These are phyloP conservation scores for Tilletia walkeri DNA, from an alignment of 1,284 basidiomycete genomes.

Conservation along the genomic window DNA sequence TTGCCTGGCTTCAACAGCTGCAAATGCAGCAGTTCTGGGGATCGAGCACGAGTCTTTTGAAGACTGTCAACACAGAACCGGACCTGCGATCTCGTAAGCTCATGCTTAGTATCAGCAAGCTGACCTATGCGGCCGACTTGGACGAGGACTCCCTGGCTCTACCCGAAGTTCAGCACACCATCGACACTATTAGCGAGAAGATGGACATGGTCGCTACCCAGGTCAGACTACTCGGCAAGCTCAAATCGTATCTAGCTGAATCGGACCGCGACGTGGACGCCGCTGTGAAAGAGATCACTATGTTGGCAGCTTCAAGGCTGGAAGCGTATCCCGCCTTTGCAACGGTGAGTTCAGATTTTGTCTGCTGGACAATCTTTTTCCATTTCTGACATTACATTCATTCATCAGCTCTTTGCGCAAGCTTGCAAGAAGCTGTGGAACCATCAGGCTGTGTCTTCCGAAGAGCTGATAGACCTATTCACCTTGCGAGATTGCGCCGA, in stretches of 20 bases:
- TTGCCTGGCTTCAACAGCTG: conserved; percentile 86
- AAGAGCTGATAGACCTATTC: conserved; percentile 61
- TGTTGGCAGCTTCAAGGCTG: conserved; percentile 20
- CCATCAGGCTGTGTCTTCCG: conserved; percentile 56
- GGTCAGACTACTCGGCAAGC: conserved; percentile 51
- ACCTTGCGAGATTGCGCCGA: conserved; percentile 60
- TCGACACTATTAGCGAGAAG: conserved; percentile 58
- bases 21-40: conserved; percentile 67
- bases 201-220: conserved; percentile 64
- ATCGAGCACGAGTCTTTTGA: conserved; percentile 66
- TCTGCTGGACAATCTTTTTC: not conserved
- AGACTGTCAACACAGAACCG: conserved; percentile 63
- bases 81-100: conserved; percentile 61
- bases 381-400: no score
- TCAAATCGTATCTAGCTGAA: conserved; percentile 31
- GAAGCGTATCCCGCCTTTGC: conserved; percentile 31
- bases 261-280: conserved; percentile 4
- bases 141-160: conserved; percentile 26
- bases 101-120: conserved; percentile 85
- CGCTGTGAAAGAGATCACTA: not conserved
- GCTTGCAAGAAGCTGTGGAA: conserved; percentile 50
- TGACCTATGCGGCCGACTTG: conserved; percentile 69
- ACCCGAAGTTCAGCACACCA: conserved; percentile 41
- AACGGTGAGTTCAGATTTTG: conserved; percentile 13
- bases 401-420: conserved; percentile 33